A percentile compares a stretch with the other conserved stretches of the same genome.
Evolutionary conservation across 169 alveolate species (phyloP).

Genomic region (Eimeria maxima): DNA sequence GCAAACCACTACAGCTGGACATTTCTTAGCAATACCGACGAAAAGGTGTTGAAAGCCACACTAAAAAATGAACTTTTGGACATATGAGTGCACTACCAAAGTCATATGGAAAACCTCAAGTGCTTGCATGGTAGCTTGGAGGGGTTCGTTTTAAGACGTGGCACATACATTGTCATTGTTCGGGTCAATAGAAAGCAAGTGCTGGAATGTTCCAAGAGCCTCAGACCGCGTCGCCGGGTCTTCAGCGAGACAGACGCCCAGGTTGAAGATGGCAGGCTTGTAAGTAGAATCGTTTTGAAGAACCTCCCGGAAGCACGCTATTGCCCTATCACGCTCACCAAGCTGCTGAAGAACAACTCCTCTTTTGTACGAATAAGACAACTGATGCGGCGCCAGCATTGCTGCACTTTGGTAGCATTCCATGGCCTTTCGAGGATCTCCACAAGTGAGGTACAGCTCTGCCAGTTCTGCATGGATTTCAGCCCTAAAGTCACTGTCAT

Average conservation of each 20-base stretch:
- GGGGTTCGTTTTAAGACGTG: not conserved
- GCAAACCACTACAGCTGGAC: not conserved
- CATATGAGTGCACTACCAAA: not conserved
- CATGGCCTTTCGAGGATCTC: constrained; percentile 76
- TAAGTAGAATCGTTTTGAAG: constrained; percentile 67
- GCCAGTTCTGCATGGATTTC: constrained; percentile 80
- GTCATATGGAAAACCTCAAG: not conserved
- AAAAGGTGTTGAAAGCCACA: not conserved
- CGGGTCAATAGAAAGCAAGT: constrained; percentile 76
- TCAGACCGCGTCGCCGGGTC: constrained; percentile 66
- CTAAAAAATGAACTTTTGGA: not conserved
- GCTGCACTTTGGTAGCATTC: constrained; percentile 74
- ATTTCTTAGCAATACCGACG: not conserved
- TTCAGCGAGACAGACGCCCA: constrained; percentile 78
- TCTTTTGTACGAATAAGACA: constrained; percentile 61
- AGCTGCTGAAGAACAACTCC: constrained; percentile 84
- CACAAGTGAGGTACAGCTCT: constrained; percentile 72
- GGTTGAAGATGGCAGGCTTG: constrained; percentile 81
- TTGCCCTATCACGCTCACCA: constrained; percentile 77
- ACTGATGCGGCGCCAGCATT: constrained; percentile 67
- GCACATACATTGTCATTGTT: constrained; percentile 69
- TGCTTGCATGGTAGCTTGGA: not conserved
- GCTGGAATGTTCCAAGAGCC: constrained; percentile 72
- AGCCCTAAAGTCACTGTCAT: constrained; percentile 67
- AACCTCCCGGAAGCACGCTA: constrained; percentile 69